Evolutionary conservation across 768 basidiomycete genomes (phyloP), one percentile per base, ranked within the genome.

Genomic region (Baorangia bicolor): DNA sequence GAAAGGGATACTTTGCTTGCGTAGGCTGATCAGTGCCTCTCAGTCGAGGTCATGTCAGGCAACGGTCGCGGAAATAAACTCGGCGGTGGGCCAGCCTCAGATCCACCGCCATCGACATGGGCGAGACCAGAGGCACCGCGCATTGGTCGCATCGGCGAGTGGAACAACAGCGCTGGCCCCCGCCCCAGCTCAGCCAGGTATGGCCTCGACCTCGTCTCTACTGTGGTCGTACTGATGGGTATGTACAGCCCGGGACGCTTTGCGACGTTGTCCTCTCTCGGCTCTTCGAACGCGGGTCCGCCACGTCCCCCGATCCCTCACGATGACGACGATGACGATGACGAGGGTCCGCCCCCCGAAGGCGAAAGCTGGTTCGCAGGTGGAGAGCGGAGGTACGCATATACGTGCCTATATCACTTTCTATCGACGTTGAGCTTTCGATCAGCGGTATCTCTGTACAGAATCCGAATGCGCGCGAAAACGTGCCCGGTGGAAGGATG

Each of bases 341-440:
- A 78, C 12, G 77, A 77, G 4, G 78, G 78, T 1, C 45, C 54
- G 6, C 58, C 55, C 1, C 42, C 43, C 34, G 79, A 80, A 18
- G 75, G 78, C 2, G 84, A 91, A 63, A 86, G 79, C 61, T 91
- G 87, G 81, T 98, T 92, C 71, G 88, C 96, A 4, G 96, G 96
- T n/a, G 96, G 96, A 0, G 96, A 96, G 69, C 78, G 92, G 66
- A 94, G 93, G 94, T 91, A 33, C 31, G 69, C 48, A 25, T 20
- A 37, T 20, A 47, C 4, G 42, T n/a, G 3, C 14, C n/a, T 21
- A 9, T 16, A 2, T 20, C 8, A 4, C 30, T 8, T 30, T 27
- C 27, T 27, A 8, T 16, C n/a, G 34, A 44, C 41, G n/a, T 33
- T 18, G 41, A 41, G 10, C 41, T 30, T 16, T 34, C 8, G 13